Base-by-base conservation (phyloP, 2,329 filamentous ascomycete species). In the Aureobasidium lini region DNA sequence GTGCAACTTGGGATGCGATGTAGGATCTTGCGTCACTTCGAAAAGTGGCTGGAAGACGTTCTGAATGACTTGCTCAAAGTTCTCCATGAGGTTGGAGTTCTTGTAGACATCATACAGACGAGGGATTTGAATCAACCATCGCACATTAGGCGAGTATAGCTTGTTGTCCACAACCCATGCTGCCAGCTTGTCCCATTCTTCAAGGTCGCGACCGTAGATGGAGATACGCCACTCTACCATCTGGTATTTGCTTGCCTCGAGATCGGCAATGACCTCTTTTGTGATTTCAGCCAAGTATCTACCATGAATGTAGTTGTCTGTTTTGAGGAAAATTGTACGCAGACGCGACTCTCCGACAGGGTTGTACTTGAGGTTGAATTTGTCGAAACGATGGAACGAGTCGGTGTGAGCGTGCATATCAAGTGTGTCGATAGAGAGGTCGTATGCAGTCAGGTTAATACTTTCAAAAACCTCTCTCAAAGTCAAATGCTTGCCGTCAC, bases 151-250 rank as follows among this genome's bases (percentile, higher is more conserved):
- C 2, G 93, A 97, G 74, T 96, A 96, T 43, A 99, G 81, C 76
- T 96, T 97, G 78, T 97, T 96, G 76, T 97, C 93, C 15, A 97
- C 85, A 7, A 99, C 91, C 94, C 94, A 99, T 3, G 89, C 90
- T 3, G 94, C 94, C 54, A 99, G 83, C 70, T 95, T 99, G 70
- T 97, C 93, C 94, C 94, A 99, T 73, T 99, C 94, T 63, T 95
- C 87, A 42, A 95, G 81, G 2, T 88, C 88, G 70, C 90, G 89
- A 63, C 94, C 94, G 68, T 99, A 99, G 64, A 99, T 90, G 28
- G 92, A 96, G 65, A 99, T 96, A 44, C 94, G 90, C 92, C 95
- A 99, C 76, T 99, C 94, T 1, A 94, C 94, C 89, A 99, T 96
- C 72, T 99, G 94, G 70, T 99, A 99, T 73, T 99, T 99, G 82